Base-by-base conservation (phyloP, 2,329 filamentous ascomycete genomes). In the Epichloe glyceriae region DNA sequence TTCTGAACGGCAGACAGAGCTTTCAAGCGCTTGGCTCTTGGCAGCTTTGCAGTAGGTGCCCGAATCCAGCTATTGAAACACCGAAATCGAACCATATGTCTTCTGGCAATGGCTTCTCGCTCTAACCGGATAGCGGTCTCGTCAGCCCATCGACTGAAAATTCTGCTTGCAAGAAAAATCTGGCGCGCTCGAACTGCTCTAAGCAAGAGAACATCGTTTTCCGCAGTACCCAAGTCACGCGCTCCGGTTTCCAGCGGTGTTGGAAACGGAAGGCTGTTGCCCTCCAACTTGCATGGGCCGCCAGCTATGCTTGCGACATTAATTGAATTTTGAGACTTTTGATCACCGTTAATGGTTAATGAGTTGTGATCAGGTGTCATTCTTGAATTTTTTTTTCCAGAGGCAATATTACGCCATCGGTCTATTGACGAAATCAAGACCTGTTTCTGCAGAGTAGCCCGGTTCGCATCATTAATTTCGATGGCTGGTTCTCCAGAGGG, bases 71-170 rank as follows among this genome's bases (percentile, higher is more conserved):
- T 61, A 40, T 59, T 59, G 50, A 69, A 70, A 50, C 63, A 69
- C 11, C 70, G 69, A 52, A 70, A 79, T 50, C 83, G 74, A 50
- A 93, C 68, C 53, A 90, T 80, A 61, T 88, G 85, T 54, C 80
- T 73, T 54, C 85, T 76, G 19, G 86, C 87, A 41, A 80, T 73
- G 4, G 77, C 79, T 4, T 85, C 87, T 40, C 79, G 76, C 54
- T 80, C 75, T 15, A 81, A 71, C 59, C 87, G 79, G 14, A 86
- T 80, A 5, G 73, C 75, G 11, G 85, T 76, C 47, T 76, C 72
- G 50, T 77, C 75, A 11, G 78, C 76, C 88, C 88, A 94, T 55
- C 66, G 65, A 51, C 64, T 68, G 52, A 64, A 67, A 17, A 61
- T 58, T 54, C 62, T 68, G 55, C 62, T 67, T 11, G 65, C 67